These are phyloP conservation scores for Penicillium longicatenatum DNA, from an alignment of 495 filamentous ascomycete species.

Conservation along the genomic window DNA sequence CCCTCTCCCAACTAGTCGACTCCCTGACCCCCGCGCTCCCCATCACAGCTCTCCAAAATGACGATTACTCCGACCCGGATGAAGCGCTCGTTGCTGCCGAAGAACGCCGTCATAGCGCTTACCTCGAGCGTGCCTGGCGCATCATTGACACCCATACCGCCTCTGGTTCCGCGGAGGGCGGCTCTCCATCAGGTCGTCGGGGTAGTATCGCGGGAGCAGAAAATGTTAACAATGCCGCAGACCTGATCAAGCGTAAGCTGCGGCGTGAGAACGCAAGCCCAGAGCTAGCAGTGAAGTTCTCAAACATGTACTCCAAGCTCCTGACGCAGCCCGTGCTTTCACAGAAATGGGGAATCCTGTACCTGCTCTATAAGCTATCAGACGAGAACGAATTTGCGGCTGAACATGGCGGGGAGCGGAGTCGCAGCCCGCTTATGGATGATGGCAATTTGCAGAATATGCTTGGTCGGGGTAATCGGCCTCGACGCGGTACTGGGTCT, in stretches of 20 bases:
- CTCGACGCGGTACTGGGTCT: conserved; percentile 22
- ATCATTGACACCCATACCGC: conserved; percentile 36
- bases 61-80: conserved; percentile 44
- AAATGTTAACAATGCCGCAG: conserved; percentile 84
- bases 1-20: conserved; percentile 57
- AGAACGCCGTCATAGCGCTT: conserved; percentile 43
- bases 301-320: conserved; percentile 83
- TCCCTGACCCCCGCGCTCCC: conserved; percentile 46
- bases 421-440: conserved; percentile 44
- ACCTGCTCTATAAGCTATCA: conserved; percentile 81
- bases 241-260: conserved; percentile 86
- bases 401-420: conserved; percentile 34
- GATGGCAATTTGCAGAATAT: conserved; percentile 41
- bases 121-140: conserved; percentile 49
- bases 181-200: conserved; percentile 34
- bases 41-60: conserved; percentile 33
- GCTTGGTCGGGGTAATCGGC: conserved; percentile 29
- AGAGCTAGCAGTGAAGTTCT: conserved; percentile 83
- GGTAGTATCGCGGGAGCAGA: conserved; percentile 41
- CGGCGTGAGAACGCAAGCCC: conserved; percentile 72
- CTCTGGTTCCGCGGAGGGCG: conserved; percentile 28
- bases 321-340: conserved; percentile 86
- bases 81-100: conserved; percentile 46
- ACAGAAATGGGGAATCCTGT: conserved; percentile 96
- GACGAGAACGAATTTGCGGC: conserved; percentile 47